These are phyloP conservation scores for Fragilaria crotonensis DNA, from an alignment of 108 stramenopile species.

Conservation along the genomic window DNA sequence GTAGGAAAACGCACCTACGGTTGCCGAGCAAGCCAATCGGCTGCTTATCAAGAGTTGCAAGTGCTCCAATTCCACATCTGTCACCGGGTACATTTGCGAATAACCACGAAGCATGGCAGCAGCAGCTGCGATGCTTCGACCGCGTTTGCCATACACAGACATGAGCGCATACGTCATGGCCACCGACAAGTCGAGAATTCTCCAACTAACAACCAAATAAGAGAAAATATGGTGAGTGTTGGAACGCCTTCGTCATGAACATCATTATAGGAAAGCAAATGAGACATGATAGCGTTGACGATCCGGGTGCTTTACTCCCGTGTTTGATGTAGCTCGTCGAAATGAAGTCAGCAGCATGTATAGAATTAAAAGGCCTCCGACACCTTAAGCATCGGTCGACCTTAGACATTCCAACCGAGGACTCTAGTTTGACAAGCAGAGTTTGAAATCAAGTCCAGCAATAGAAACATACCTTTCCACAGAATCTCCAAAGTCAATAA, in stretches of 20 bases:
- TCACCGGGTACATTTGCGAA: constrained; percentile 50
- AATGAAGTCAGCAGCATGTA: constrained; percentile 74
- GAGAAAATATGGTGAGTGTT: constrained; percentile 38
- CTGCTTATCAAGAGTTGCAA: constrained; percentile 65
- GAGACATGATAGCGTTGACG: constrained; percentile 87
- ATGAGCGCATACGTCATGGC: constrained; percentile 85
- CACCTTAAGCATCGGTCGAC: constrained; percentile 84
- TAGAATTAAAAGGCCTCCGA: constrained; percentile 61
- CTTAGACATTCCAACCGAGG: constrained; percentile 26
- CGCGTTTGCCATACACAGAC: constrained; percentile 57
- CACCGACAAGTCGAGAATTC: constrained; percentile 69
- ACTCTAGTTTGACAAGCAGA: constrained; percentile 76
- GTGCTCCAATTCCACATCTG: constrained; percentile 54
- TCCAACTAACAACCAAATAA: constrained; percentile 52
- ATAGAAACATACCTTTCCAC: constrained; percentile 64
- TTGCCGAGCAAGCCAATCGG: constrained; percentile 70
- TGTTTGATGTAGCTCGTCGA: constrained; percentile 84
- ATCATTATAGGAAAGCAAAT: constrained; percentile 21
- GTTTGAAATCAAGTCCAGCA: not conserved
- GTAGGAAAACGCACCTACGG: constrained; percentile 73
- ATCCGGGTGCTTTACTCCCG: constrained; percentile 89
- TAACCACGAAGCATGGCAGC: constrained; percentile 75
- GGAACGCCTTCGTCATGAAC: constrained; percentile 79
- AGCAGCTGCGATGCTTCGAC: constrained; percentile 63
- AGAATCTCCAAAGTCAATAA: constrained; percentile 89